phyloP scores from a whole-genome alignment of 2,329 filamentous ascomycete genomes.

The Exophiala phaeomuriformis region DNA sequence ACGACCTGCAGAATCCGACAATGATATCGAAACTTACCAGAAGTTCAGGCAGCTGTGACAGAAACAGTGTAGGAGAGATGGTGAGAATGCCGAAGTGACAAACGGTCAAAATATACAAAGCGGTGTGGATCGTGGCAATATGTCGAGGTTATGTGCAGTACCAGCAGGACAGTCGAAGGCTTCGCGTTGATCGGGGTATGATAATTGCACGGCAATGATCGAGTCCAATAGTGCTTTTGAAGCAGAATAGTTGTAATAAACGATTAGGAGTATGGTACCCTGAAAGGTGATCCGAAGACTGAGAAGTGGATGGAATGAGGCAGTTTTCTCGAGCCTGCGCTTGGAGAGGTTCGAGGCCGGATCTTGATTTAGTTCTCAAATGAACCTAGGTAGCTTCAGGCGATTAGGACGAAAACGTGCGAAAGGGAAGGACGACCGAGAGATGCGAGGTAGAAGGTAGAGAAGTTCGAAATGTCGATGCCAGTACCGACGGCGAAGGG shows the following conservation, averaged over 20 bases:
- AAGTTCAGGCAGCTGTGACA: conserved; percentile 23
- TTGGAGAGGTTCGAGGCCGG: conserved; percentile 3
- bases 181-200: conserved; percentile 6
- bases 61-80: conserved; percentile 6
- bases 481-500: conserved; percentile 14
- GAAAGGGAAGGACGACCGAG: conserved; percentile 14
- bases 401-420: conserved; percentile 16
- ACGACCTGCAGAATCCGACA: not conserved
- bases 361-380: not conserved
- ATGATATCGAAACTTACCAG: conserved; percentile 12
- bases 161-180: conserved; percentile 12
- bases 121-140: conserved; percentile 3
- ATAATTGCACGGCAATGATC: conserved; percentile 25
- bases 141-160: conserved; percentile 4
- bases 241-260: conserved; percentile 4
- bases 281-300: not conserved
- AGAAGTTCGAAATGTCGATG: conserved; percentile 11
- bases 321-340: not conserved
- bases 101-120: conserved; percentile 18
- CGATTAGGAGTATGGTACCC: conserved; percentile 18
- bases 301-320: not conserved
- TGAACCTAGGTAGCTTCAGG: conserved; percentile 3
- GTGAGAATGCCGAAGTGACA: conserved; percentile 4
- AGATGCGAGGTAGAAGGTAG: conserved; percentile 7
- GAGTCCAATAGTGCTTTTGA: conserved; percentile 1